Evolutionary conservation across 1,284 basidiomycete species (phyloP), one percentile per base, ranked within the genome.

Genomic region (Ustilago xerochloae): DNA sequence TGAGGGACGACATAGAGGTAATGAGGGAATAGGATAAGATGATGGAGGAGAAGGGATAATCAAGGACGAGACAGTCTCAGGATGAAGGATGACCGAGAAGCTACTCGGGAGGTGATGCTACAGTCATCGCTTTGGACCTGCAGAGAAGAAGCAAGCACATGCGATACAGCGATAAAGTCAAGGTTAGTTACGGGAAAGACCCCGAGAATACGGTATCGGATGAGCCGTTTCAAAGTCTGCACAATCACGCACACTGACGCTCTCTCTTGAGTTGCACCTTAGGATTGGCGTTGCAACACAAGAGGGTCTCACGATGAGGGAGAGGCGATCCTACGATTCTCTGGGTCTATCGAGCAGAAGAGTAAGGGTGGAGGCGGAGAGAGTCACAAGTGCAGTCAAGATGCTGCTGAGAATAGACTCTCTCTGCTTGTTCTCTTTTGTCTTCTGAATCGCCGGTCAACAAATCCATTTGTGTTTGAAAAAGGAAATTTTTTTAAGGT

Each of bases 381-480:
- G 38, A 18, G 38, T 39, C n/a, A 39, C 35, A 12, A 39, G 35
- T 36, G 18, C 35, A 36, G 13, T n/a, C n/a, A n/a, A n/a, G n/a
- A n/a, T 36, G 6, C 35, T 16, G 38, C 38, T 39, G 38, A 4
- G 38, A 39, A 39, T 39, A 39, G 38, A 36, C 35, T 36, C 12
- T 36, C 15, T 36, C 35, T 36, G 13, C 35, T 36, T 36, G 15
- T 36, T 6, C 15, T 36, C 6, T 39, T 36, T 39, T 18, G 38
- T 20, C 38, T 39, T 32, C 32, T 54, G 52, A 54, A 45, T 54
- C 52, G 41, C 52, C 52, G 52, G 52, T 54, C 39, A 35, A 41
- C 7, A 16, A 20, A 39, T 6, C n/a, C n/a, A n/a, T 39, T 39
- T 39, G n/a, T 18, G n/a, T 39, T 10, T 39, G n/a, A 18, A 39